phyloP scores from a whole-genome alignment of 805 yeast species.

The Saccharomycopsis guyanensis region DNA sequence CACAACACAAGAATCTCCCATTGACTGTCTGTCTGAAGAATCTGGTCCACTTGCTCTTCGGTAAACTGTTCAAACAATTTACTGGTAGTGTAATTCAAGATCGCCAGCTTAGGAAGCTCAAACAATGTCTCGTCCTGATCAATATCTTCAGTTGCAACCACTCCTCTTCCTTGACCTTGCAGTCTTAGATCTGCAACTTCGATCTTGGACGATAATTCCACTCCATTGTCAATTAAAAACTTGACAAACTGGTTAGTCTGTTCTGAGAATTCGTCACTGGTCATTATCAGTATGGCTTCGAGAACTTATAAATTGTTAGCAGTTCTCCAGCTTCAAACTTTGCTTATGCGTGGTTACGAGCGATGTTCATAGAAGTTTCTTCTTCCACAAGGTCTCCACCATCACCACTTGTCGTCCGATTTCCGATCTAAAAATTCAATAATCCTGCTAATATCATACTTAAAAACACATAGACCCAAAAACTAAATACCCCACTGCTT shows the following conservation, averaged over 20 bases:
- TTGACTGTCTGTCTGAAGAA: slow-evolving; percentile 39
- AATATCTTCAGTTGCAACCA: slow-evolving; percentile 59
- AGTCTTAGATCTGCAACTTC: slow-evolving; percentile 51
- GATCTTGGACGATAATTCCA: slow-evolving; percentile 48
- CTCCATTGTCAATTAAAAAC: slow-evolving; percentile 41
- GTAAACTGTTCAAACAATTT: slow-evolving; percentile 28
- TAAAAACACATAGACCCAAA: too few species aligned
- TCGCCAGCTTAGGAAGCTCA: slow-evolving; percentile 51
- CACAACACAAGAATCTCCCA: slow-evolving; percentile 78
- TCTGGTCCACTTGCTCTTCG: slow-evolving; percentile 25
- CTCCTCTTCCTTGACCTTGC: slow-evolving; percentile 67
- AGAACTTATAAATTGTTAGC: background rate
- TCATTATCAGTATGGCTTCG: too few species aligned
- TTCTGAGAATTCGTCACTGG: slow-evolving; percentile 22
- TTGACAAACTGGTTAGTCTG: slow-evolving; percentile 34
- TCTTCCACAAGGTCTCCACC: too few species aligned
- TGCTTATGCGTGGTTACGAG: background rate
- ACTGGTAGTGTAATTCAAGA: slow-evolving; percentile 56
- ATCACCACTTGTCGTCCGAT: too few species aligned
- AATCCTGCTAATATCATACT: too few species aligned
- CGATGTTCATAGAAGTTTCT: background rate
- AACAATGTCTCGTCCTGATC: slow-evolving; percentile 57
- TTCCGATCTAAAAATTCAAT: too few species aligned
- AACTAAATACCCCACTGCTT: too few species aligned
- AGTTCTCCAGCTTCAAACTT: background rate